phyloP scores from a whole-genome alignment of 2,329 filamentous ascomycete species.

The Rhynchosporium secalis region DNA sequence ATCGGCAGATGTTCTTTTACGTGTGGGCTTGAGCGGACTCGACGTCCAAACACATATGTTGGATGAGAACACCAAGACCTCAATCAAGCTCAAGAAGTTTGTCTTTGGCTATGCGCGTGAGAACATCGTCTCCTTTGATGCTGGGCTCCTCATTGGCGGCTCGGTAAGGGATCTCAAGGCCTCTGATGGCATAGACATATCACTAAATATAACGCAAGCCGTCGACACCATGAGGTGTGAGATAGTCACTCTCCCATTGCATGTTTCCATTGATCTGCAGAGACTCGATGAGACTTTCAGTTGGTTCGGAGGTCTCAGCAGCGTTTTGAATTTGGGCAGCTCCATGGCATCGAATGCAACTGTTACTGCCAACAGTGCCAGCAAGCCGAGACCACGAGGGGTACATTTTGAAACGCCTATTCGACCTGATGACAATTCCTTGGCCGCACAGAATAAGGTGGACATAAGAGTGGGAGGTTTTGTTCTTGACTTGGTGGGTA shows the following conservation, averaged over 20 bases:
- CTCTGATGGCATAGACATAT: conserved; percentile 57
- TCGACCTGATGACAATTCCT: conserved; percentile 35
- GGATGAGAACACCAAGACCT: conserved; percentile 30
- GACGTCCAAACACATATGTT: conserved; percentile 26
- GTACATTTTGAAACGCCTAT: conserved; percentile 58
- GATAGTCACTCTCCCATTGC: conserved; percentile 74
- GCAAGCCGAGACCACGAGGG: conserved; percentile 51
- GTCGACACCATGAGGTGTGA: conserved; percentile 54
- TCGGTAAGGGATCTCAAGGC: conserved; percentile 61
- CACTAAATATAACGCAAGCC: conserved; percentile 52
- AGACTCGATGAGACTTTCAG: conserved; percentile 82
- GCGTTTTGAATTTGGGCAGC: conserved; percentile 82
- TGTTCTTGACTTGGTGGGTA: conserved; percentile 73
- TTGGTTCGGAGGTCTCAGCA: conserved; percentile 89
- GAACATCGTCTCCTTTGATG: conserved; percentile 64
- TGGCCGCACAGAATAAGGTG: conserved; percentile 55
- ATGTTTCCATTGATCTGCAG: conserved; percentile 74
- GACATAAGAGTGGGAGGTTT: conserved; percentile 77
- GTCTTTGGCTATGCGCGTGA: conserved; percentile 62
- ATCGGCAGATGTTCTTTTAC: conserved; percentile 37
- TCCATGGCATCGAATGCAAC: conserved; percentile 78
- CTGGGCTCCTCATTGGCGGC: conserved; percentile 55
- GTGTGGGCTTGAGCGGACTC: conserved; percentile 35
- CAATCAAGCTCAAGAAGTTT: conserved; percentile 52
- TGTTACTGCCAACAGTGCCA: conserved; percentile 42